Evolutionary conservation across 805 yeast species (phyloP), one percentile per base, ranked within the genome.

Genomic region (Yamadazyma nakazawae): DNA sequence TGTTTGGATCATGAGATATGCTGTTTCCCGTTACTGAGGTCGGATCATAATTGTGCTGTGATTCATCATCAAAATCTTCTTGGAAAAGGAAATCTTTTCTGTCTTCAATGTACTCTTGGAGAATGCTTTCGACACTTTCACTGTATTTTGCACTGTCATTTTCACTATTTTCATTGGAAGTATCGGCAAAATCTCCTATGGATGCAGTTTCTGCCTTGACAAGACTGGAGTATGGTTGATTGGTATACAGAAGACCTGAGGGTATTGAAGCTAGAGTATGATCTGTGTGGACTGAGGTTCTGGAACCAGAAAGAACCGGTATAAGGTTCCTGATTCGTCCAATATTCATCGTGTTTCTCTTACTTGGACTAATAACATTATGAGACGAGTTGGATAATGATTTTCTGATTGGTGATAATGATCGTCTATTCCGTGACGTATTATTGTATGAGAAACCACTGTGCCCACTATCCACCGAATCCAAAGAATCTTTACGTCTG

Each of bases 151-250:
- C 36, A 19, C 42, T 34, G n/a, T 21, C 34, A 2, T 47, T 47
- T 25, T 58, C 63, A 26, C 45, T 51, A n/a, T 49, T 57, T 34
- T 52, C 56, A 16, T 43, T 38, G 14, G 54, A 50, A 40, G 74
- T 62, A 51, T 71, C 76, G 14, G 75, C 75, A 53, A 71, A 68
- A 37, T 70, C 75, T 10, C 60, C 65, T 19, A 66, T 54, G 4
- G 54, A 47, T 8, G 55, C 50, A 10, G 18, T 14, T 14, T 46
- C 42, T n/a, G 8, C 25, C 13, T 30, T 37, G 18, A 9, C 13
- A 11, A 26, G 30, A 10, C 21, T 24, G 7, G 19, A 21, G 19
- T 14, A 9, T 5, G 37, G 40, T 10, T 26, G 35, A 14, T 38
- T 34, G 7, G 28, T 17, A 11, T 34, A 17, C 30, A 26, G 35